These are phyloP conservation scores for Sporisorium exsertum DNA, from an alignment of 1,284 basidiomycete genomes.

Conservation along the genomic window DNA sequence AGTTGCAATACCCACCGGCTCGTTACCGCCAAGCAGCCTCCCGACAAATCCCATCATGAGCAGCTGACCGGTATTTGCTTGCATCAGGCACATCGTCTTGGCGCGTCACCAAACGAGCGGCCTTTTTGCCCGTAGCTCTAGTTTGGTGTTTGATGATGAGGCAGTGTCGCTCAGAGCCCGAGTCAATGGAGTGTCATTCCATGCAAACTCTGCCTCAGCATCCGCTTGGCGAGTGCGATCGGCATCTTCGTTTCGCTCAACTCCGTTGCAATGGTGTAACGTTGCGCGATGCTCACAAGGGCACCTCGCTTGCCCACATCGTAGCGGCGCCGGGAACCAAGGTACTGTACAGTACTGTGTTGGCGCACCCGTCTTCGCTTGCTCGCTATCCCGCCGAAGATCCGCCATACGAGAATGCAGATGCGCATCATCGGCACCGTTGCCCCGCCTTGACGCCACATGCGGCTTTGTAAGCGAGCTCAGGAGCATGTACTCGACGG, in stretches of 20 bases:
- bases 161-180: too few relatives aligned
- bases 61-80: background rate
- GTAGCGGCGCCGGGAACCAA: background rate
- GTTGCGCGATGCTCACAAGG: background rate
- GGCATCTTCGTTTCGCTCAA: background rate
- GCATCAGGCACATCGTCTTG: too few relatives aligned
- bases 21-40: background rate
- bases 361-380: background rate
- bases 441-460: too few relatives aligned
- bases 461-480: too few relatives aligned
- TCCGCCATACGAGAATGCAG: conserved; percentile 4
- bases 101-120: too few relatives aligned
- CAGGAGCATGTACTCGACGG: too few relatives aligned
- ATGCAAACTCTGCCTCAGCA: too few relatives aligned
- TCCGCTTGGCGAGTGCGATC: background rate
- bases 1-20: background rate
- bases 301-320: conserved; percentile 7
- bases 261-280: background rate
- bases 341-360: too few relatives aligned
- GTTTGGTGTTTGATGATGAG: background rate
- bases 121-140: too few relatives aligned
- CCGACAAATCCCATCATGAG: too few relatives aligned
- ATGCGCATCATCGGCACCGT: too few relatives aligned
- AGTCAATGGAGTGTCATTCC: too few relatives aligned
- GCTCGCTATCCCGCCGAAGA: conserved; percentile 13